Evolutionary conservation across 306 rosid genomes (phyloP), one percentile per base, ranked within the genome.

Genomic region (Castanea crenata): DNA sequence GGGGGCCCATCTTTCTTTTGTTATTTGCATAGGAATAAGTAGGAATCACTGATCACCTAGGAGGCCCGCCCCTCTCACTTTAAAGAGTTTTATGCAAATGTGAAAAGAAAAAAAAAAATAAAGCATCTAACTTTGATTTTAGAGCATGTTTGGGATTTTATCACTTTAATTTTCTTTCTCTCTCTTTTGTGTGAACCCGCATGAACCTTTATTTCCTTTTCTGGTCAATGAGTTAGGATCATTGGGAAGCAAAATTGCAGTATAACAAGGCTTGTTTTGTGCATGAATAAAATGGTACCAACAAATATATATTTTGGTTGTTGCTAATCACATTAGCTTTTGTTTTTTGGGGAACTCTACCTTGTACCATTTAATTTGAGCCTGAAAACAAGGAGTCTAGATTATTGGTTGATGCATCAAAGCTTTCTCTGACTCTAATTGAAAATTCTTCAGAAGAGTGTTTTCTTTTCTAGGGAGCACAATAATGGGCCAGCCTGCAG

Each of bases 91-190:
- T 82, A 80, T 27, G 61, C 68, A 81, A 61, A 61, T 54, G 76
- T 80, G 84, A 12, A 61, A 11, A 61, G 12, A 20, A 19, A 65
- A 73, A 88, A 88, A 77, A 74, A 73, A 71, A 74, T 41, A 78
- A 85, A 63, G 82, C 55, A 76, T 59, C 32, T 49, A 31, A 57
- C 84, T 78, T 69, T 69, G 84, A 80, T 86, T 79, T 59, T 68
- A 88, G 88, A 78, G 82, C 18, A 72, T 82, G 92, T 83, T 88
- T 88, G 88, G 90, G 16, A 49, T 83, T 88, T 88, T 92, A 82
- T 79, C 82, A 84, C 81, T 80, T 73, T 76, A 20, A 82, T 90
- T 84, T 70, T 70, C 27, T 72, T 20, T 49, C 44, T 27, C 16
- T 72, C 44, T 58, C 8, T 7, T 32, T 20, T 55, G 20, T 41